Evolutionary conservation across 192 early-diverging fungal species (phyloP).

Genomic region (Oehlia diaphana): DNA sequence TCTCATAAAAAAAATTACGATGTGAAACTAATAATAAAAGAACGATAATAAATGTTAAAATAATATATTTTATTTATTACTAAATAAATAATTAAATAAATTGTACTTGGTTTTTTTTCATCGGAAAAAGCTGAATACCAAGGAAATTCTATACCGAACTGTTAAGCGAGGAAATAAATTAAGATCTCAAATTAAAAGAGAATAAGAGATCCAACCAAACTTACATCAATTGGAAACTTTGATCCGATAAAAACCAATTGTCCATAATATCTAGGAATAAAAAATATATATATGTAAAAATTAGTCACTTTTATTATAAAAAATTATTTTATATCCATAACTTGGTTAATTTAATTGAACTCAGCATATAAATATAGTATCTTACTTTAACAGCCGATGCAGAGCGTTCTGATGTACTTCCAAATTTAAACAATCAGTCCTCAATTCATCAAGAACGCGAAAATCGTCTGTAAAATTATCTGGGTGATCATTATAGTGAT

Average conservation of each 20-base stretch:
- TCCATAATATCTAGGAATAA: slow-evolving; percentile 69
- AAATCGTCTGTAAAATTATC: slow-evolving; percentile 87
- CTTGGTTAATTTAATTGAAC: neutral
- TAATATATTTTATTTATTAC: neutral
- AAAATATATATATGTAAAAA: neutral
- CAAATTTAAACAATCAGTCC: slow-evolving; percentile 66
- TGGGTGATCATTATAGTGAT: slow-evolving; percentile 82
- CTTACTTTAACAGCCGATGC: slow-evolving; percentile 66
- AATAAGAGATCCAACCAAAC: slow-evolving; percentile 36
- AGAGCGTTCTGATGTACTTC: slow-evolving; percentile 64
- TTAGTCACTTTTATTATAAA: neutral
- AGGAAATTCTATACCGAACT: slow-evolving; percentile 68
- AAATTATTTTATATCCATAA: neutral
- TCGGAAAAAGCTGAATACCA: slow-evolving; percentile 69
- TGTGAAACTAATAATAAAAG: slow-evolving; percentile 49
- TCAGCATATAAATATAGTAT: neutral
- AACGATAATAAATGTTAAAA: neutral
- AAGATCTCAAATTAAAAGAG: slow-evolving; percentile 27
- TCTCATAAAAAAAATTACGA: slow-evolving; percentile 80
- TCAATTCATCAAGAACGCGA: slow-evolving; percentile 73
- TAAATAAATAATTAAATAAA: neutral
- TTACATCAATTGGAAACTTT: slow-evolving; percentile 88
- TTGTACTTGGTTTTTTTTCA: slow-evolving; percentile 55
- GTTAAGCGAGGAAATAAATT: slow-evolving; percentile 5
- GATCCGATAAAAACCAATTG: slow-evolving; percentile 80